Conservation (phyloP, 2,329 filamentous ascomycete species). For the Torrubiellomyces zombiae region DNA sequence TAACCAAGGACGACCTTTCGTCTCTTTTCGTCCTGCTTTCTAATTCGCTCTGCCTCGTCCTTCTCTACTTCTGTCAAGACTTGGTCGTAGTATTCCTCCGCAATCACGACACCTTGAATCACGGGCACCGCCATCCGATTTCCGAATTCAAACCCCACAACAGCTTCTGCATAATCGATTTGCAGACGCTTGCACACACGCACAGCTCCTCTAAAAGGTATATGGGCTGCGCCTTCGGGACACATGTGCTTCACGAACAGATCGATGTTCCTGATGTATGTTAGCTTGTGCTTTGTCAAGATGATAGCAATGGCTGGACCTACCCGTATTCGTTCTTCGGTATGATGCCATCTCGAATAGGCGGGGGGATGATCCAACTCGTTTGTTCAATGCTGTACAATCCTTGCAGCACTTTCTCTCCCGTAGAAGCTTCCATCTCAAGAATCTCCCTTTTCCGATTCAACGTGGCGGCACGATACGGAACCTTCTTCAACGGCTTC, state of each 20-base stretch:
- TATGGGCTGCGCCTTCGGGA: conserved; percentile 64
- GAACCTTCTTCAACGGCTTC: conserved; percentile 68
- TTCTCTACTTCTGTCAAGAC: conserved; percentile 66
- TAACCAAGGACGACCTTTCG: conserved; percentile 54
- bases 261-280: conserved; percentile 56
- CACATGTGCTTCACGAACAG: conserved; percentile 91
- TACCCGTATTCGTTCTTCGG: conserved; percentile 82
- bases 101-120: conserved; percentile 77
- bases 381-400: conserved; percentile 76
- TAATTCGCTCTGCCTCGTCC: conserved; percentile 56
- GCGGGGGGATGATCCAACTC: conserved; percentile 84
- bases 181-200: conserved; percentile 69
- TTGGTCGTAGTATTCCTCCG: conserved; percentile 57
- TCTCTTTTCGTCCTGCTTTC: conserved; percentile 72
- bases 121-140: conserved; percentile 87
- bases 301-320: no score
- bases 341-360: conserved; percentile 70
- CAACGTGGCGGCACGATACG: conserved; percentile 78
- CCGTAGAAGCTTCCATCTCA: conserved; percentile 62
- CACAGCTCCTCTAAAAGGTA: conserved; percentile 61
- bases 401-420: conserved; percentile 72
- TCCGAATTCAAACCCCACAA: conserved; percentile 92
- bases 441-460: conserved; percentile 79
- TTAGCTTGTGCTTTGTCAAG: conserved; percentile 7
- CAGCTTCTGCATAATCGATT: conserved; percentile 85